Evolutionary conservation across 768 basidiomycete species (phyloP), one percentile per base, ranked within the genome.

Genomic region (Mrakia frigida): DNA sequence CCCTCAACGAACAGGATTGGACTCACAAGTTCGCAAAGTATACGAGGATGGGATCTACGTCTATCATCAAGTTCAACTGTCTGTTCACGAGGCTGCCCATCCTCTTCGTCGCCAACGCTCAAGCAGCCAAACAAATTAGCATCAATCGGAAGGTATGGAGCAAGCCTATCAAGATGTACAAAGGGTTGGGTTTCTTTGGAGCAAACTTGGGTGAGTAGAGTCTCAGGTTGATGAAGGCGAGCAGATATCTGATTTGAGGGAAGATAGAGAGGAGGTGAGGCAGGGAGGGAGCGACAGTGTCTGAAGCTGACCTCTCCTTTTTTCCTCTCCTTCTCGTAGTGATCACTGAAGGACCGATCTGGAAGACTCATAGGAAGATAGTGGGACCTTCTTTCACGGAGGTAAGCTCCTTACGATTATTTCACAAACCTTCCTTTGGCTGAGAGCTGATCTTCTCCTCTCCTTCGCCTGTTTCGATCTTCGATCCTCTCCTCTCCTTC

Each of bases 371-470:
- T 78, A 83, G 89, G 3, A 89, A 88, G 80, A 86, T 90, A 59
- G 83, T 87, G 25, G 88, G 88, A 1, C 89, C 89, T n/a, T 87
- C 88, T 0, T 90, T 90, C 81, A 88, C 88, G 9, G 89, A 89
- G 81, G 88, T 88, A 28, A 74, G 53, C 31, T 72, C 35, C 18
- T 14, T 31, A 18, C 25, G 23, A 43, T 35, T 21, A 16, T 18
- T 18, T 16, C 28, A 9, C 25, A 10, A 9, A 9, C 43, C 43
- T 18, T 56, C 56, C 3, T 28, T 28, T 7, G 6, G n/a, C 9
- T 7, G 56, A 56, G 56, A 5, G 37, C 59, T 53, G 25, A 37
- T 31, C 37, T 31, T 53, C 25, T 3, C 9, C 39, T 25, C 52
- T 50, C n/a, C 28, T 28, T 31, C 11, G 28, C 25, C 28, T 43